phyloP scores from a whole-genome alignment of 108 stramenopile species.

The Skeletonema tropicum region DNA sequence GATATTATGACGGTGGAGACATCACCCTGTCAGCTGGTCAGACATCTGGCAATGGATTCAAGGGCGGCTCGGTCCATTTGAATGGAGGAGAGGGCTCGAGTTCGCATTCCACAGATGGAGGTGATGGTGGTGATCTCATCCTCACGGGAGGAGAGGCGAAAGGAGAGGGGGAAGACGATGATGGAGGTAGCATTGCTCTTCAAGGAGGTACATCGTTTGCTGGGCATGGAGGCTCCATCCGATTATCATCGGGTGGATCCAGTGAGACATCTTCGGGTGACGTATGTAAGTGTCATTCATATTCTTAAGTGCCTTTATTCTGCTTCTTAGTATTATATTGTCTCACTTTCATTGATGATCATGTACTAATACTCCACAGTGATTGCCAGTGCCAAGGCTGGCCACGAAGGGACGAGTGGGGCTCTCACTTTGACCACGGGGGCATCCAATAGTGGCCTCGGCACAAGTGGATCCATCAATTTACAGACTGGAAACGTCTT shows the following conservation, averaged over 20 bases:
- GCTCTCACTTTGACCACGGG: conserved; percentile 28
- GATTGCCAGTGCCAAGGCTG: conserved; percentile 15
- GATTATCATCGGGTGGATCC: conserved; percentile 30
- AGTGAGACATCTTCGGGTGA: conserved; percentile 27
- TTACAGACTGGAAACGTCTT: conserved; percentile 16
- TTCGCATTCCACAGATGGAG: conserved; percentile 56
- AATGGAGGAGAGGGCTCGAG: conserved; percentile 55
- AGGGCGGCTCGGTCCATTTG: conserved; percentile 45
- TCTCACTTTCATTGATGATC: background rate
- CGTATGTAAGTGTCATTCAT: conserved; percentile 1
- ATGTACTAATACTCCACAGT: background rate
- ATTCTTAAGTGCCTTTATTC: background rate
- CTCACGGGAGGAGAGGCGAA: conserved; percentile 57
- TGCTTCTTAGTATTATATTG: background rate
- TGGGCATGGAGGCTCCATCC: conserved; percentile 35
- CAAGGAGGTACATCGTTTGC: conserved; percentile 24
- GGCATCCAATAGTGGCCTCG: conserved; percentile 1
- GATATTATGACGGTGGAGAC: conserved; percentile 50
- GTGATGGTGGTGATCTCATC: conserved; percentile 64
- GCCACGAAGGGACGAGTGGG: conserved; percentile 13
- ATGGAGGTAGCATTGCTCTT: conserved; percentile 50
- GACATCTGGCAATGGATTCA: conserved; percentile 17
- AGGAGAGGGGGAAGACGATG: conserved; percentile 42
- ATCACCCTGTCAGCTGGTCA: conserved; percentile 42
- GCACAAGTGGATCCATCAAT: conserved; percentile 19